phyloP scores from a whole-genome alignment of 129 eudicot genomes.

The Helianthus tuberosus region DNA sequence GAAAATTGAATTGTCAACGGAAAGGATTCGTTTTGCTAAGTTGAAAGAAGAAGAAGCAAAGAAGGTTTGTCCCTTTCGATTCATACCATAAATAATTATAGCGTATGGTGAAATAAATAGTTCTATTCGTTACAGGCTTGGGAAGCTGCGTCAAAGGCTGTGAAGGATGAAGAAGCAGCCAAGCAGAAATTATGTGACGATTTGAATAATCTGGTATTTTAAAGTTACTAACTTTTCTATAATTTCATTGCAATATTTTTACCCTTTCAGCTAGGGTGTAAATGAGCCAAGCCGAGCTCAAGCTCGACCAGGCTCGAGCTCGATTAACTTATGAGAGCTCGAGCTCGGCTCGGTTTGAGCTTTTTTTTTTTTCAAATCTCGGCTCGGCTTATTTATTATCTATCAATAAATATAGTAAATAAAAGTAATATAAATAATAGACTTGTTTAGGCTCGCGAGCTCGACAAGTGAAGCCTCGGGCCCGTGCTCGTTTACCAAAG shows the following conservation, averaged over 20 bases:
- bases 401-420: too few relatives aligned
- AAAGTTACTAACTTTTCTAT: neutral
- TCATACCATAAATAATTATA: constrained; percentile 11
- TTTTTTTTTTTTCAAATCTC: too few relatives aligned
- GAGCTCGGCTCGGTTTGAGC: too few relatives aligned
- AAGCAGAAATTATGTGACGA: constrained; percentile 94
- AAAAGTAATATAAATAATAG: too few relatives aligned
- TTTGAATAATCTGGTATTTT: constrained; percentile 68
- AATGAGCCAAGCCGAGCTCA: too few relatives aligned
- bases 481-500: too few relatives aligned
- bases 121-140: constrained; percentile 53
- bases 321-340: too few relatives aligned
- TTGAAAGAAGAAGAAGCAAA: constrained; percentile 81
- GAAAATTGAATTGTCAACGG: constrained; percentile 91
- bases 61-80: constrained; percentile 49
- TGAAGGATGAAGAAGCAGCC: constrained; percentile 84
- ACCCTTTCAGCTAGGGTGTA: neutral
- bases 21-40: constrained; percentile 82
- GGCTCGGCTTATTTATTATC: too few relatives aligned
- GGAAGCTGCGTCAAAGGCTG: constrained; percentile 84
- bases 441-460: too few relatives aligned
- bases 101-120: constrained; percentile 1
- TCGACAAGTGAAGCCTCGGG: too few relatives aligned
- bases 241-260: neutral
- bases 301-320: too few relatives aligned